phyloP scores from a whole-genome alignment of 169 alveolate species.

The Plasmodium billcollinsi region DNA sequence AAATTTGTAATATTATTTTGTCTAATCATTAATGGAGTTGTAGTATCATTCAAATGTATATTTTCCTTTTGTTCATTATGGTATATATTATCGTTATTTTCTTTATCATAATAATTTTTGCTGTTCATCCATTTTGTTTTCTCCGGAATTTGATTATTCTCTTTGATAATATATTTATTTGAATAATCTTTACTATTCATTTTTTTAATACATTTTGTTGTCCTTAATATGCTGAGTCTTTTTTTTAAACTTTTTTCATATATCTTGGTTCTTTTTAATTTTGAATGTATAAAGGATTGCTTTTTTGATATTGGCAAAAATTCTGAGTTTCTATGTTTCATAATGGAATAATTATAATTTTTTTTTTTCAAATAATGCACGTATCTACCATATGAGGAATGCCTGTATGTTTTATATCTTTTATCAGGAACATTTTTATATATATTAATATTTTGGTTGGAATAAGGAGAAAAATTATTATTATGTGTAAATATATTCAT shows the following conservation, averaged over 20 bases:
- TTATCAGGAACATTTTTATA: not conserved
- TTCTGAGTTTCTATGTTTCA: constrained; percentile 51
- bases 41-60: not conserved
- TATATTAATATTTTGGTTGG: no score
- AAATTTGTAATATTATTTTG: constrained; percentile 7
- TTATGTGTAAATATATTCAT: no score
- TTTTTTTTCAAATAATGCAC: not conserved
- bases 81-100: not conserved
- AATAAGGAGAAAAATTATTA: no score
- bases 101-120: not conserved
- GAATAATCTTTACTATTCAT: not conserved
- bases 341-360: not conserved
- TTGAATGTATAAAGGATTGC: not conserved
- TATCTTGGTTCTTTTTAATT: constrained; percentile 18
- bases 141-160: not conserved
- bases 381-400: not conserved
- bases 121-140: not conserved
- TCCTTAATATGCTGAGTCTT: constrained; percentile 45
- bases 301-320: not conserved
- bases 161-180: not conserved
- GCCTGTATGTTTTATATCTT: not conserved
- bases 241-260: constrained; percentile 39
- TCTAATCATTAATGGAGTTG: not conserved
- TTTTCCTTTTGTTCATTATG: not conserved
- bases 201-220: constrained; percentile 31